These are phyloP conservation scores for Pichia scutulata DNA, from an alignment of 805 yeast species.

Conservation along the genomic window DNA sequence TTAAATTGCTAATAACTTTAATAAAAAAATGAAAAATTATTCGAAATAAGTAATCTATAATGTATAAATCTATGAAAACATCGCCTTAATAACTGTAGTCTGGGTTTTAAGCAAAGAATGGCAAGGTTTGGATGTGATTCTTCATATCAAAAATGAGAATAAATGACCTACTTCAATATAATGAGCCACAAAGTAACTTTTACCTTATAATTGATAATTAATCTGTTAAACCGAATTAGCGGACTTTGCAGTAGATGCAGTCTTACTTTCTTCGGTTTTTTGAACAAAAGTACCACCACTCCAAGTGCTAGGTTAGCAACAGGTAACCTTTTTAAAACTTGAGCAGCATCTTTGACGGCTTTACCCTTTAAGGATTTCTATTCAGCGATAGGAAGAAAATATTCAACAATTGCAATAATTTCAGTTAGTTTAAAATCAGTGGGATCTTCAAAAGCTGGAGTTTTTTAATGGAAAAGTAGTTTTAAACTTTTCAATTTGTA, in stretches of 20 bases:
- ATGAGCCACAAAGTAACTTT: not conserved
- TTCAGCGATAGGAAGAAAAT: conserved; percentile 31
- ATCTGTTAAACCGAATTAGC: not conserved
- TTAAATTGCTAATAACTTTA: not conserved
- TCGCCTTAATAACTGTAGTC: not conserved
- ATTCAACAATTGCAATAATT: conserved; percentile 51
- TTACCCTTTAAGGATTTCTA: conserved; percentile 44
- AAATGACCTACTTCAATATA: not conserved
- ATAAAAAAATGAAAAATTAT: not conserved
- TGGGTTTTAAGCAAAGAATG: not conserved
- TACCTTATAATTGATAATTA: not conserved
- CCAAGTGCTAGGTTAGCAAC: conserved; percentile 40
- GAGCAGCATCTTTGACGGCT: conserved; percentile 51
- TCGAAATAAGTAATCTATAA: too few species aligned
- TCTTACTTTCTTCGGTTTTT: conserved; percentile 1
- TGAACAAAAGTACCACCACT: not conserved
- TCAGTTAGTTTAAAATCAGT: conserved; percentile 62
- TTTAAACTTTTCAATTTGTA: conserved; percentile 31
- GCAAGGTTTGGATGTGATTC: not conserved
- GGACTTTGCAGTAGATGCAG: not conserved
- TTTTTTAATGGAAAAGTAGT: conserved; percentile 52
- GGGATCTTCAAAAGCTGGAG: conserved; percentile 58
- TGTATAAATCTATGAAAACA: not conserved
- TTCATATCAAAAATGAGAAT: not conserved
- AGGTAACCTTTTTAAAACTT: conserved; percentile 69